phyloP scores from a whole-genome alignment of 2,329 filamentous ascomycete species.

The Neoascochyta sp. region DNA sequence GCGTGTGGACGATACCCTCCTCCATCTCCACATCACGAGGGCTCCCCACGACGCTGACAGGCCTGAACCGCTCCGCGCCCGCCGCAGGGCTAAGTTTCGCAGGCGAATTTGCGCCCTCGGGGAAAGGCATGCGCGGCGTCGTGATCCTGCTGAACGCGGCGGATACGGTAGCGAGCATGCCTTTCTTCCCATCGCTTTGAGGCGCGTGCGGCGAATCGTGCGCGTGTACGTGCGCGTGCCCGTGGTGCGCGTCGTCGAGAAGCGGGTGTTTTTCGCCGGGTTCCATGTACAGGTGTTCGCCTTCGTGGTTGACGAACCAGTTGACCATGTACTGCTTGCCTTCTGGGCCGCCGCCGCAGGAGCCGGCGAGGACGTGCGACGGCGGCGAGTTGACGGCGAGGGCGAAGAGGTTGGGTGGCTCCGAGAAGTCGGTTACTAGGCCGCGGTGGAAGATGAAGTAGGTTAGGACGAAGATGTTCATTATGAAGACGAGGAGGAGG shows the following conservation, averaged over 20 bases:
- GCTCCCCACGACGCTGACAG: slow-evolving; percentile 18
- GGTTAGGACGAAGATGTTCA: slow-evolving; percentile 62
- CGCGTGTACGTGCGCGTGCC: slow-evolving; percentile 7
- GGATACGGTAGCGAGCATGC: slow-evolving; percentile 4
- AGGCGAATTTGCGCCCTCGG: slow-evolving; percentile 1
- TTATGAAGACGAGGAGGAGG: slow-evolving; percentile 61
- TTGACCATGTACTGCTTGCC: slow-evolving; percentile 48
- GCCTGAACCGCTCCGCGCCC: slow-evolving; percentile 12
- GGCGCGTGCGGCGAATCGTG: slow-evolving; percentile 2
- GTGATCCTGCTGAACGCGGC: slow-evolving; percentile 4
- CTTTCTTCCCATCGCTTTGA: slow-evolving; percentile 1
- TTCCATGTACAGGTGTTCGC: slow-evolving; percentile 54
- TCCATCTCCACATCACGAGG: slow-evolving; percentile 26
- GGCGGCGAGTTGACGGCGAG: slow-evolving; percentile 65
- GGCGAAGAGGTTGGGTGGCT: slow-evolving; percentile 71
- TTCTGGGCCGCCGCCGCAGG: slow-evolving; percentile 55
- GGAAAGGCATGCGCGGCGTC: neutral
- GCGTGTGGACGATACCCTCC: slow-evolving; percentile 26
- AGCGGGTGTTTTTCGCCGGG: slow-evolving; percentile 36
- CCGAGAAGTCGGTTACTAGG: slow-evolving; percentile 73
- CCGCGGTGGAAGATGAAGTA: slow-evolving; percentile 60
- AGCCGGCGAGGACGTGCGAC: slow-evolving; percentile 50
- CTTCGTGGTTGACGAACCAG: slow-evolving; percentile 47
- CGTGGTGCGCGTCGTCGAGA: slow-evolving; percentile 6
- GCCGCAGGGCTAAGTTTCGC: slow-evolving; percentile 8